Evolutionary conservation across 2,329 filamentous ascomycete species (phyloP).

Genomic region (Chrysoporthe deuterocubensis): DNA sequence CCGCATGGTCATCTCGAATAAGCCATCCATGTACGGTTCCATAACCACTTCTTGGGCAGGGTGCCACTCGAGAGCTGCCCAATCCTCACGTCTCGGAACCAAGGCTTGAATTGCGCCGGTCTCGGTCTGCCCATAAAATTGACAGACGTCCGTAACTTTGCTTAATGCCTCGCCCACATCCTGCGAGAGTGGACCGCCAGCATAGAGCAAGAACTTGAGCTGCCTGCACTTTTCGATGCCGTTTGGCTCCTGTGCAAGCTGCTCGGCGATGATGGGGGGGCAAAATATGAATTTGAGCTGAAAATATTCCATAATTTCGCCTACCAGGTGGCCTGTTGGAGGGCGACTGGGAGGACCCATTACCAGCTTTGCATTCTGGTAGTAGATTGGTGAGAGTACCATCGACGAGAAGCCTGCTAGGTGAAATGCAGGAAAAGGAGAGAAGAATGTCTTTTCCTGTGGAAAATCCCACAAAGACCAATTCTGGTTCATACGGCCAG

Average conservation of each 20-base stretch:
- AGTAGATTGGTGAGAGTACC: slow-evolving; percentile 30
- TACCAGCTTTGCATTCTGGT: slow-evolving; percentile 25
- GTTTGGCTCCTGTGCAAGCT: slow-evolving; percentile 26
- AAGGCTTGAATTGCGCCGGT: slow-evolving; percentile 29
- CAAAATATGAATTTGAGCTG: slow-evolving; percentile 28
- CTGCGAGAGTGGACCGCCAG: slow-evolving; percentile 31
- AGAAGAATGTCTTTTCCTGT: slow-evolving; percentile 26
- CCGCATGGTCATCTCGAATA: slow-evolving; percentile 31
- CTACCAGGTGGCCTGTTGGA: slow-evolving; percentile 26
- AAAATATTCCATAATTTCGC: slow-evolving; percentile 29
- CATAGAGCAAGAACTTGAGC: slow-evolving; percentile 32
- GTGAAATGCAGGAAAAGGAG: slow-evolving; percentile 30
- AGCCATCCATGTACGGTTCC: slow-evolving; percentile 29
- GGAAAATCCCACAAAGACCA: slow-evolving; percentile 29
- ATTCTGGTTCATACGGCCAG: slow-evolving; percentile 30
- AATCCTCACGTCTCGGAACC: slow-evolving; percentile 31
- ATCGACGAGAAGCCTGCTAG: slow-evolving; percentile 30
- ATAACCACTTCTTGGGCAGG: slow-evolving; percentile 30
- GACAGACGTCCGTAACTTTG: slow-evolving; percentile 32
- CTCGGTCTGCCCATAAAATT: slow-evolving; percentile 33
- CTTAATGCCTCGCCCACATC: slow-evolving; percentile 29
- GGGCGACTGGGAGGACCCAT: slow-evolving; percentile 26
- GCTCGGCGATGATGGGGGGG: slow-evolving; percentile 30
- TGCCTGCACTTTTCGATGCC: slow-evolving; percentile 29
- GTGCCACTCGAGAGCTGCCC: slow-evolving; percentile 33